Percentiles rank a stretch among this genome's conserved stretches.
Conservation (phyloP, 108 stramenopile species). For the Parmales sp. region DNA sequence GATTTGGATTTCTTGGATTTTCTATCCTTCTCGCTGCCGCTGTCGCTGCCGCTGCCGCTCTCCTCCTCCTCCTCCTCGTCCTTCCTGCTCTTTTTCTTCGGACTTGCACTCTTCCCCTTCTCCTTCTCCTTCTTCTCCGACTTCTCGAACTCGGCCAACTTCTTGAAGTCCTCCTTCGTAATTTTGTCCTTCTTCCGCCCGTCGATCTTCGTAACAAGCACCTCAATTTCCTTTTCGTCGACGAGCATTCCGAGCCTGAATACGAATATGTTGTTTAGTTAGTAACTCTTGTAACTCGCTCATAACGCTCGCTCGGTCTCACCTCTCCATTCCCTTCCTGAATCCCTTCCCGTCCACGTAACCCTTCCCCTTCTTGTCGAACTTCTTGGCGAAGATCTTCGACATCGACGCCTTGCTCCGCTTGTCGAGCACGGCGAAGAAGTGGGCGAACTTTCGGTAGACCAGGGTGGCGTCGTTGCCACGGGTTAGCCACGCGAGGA, state of each 20-base stretch:
- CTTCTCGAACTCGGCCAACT: constrained; percentile 4
- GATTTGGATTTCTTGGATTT: background rate
- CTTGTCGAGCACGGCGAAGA: background rate
- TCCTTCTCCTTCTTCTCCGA: background rate
- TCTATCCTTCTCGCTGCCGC: constrained; percentile 2
- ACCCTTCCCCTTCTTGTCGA: background rate
- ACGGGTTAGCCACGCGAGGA: background rate
- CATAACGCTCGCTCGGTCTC: too few relatives aligned
- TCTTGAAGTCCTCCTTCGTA: background rate
- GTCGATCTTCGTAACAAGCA: background rate
- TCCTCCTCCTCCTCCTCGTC: constrained; percentile 8
- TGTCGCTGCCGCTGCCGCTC: background rate
- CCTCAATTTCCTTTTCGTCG: background rate
- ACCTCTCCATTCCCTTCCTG: constrained; percentile 8
- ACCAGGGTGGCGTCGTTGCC: background rate
- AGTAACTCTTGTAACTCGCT: too few relatives aligned
- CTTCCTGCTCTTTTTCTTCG: constrained; percentile 20
- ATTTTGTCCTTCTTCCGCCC: constrained; percentile 9
- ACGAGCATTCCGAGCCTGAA: constrained; percentile 3
- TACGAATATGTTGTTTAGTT: too few relatives aligned
- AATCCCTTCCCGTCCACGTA: background rate
- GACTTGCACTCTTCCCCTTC: constrained; percentile 8
- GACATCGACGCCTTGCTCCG: background rate
- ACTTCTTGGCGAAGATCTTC: constrained; percentile 5
- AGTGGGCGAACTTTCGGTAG: background rate